Percentiles rank a stretch among this genome's conserved stretches.
These are phyloP conservation scores for Cutaneotrichosporon sp. DNA, from an alignment of 1,284 basidiomycete genomes.

Conservation along the genomic window DNA sequence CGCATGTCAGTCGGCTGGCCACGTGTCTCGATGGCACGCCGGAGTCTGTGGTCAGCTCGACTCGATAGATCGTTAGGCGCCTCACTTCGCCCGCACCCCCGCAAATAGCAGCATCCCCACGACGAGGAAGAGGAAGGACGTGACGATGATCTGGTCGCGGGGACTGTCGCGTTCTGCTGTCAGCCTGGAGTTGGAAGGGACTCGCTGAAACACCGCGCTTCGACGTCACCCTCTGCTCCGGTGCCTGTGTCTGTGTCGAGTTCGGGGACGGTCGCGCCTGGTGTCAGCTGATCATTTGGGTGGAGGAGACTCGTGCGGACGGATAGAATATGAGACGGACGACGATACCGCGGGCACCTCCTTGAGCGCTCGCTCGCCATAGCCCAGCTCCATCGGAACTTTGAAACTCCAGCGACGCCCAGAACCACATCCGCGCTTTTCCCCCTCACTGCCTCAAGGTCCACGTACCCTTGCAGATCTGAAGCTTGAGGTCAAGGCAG, in stretches of 20 bases:
- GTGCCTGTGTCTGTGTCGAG: conserved; percentile 87
- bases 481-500: conserved; percentile 87
- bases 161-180: conserved; percentile 68
- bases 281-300: not conserved
- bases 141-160: conserved; percentile 84
- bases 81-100: conserved; percentile 62
- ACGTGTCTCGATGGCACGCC: conserved; percentile 27
- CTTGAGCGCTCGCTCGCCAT: too few species aligned
- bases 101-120: conserved; percentile 78
- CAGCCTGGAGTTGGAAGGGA: not conserved
- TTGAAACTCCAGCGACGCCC: too few species aligned
- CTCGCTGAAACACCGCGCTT: conserved; percentile 92
- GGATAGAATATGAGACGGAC: too few species aligned
- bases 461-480: conserved; percentile 62
- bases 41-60: conserved; percentile 22
- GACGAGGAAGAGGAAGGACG: conserved; percentile 79
- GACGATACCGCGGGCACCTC: too few species aligned
- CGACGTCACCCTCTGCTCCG: conserved; percentile 93
- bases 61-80: too few species aligned
- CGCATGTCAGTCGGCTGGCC: conserved; percentile 31
- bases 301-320: not conserved
- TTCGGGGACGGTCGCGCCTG: conserved; percentile 77
- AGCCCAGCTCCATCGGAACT: too few species aligned
- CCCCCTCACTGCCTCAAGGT: not conserved
- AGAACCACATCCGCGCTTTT: not conserved